Evolutionary conservation across 1,284 basidiomycete species (phyloP), one percentile per base, ranked within the genome.

Genomic region (Puccinia sorghi): DNA sequence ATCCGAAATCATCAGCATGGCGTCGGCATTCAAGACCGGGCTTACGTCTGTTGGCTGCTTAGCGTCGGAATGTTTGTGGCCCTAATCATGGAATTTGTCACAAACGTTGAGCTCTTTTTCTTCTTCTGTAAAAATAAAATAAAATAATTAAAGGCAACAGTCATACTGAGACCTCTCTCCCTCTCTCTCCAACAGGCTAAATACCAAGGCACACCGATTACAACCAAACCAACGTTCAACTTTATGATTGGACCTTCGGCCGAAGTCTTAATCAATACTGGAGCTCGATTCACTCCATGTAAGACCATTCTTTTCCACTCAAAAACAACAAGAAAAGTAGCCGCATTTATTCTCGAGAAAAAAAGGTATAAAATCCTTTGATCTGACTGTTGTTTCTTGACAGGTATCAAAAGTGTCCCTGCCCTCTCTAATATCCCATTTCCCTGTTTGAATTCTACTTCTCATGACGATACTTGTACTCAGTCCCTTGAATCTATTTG

Each of bases 261-360:
- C 25, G 83, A 84, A 64, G 84, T 85, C 41, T 74, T 84, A 46
- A 85, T 85, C 77, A 82, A 81, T 13, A 83, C 84, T 43, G 84
- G 84, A 17, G 84, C 84, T 12, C 82, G 84, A 11, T 85, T 84
- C 64, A 84, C 84, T 2, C 84, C 84, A 3, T 85, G 84, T 80
- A 61, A 61, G 59, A 52, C 20, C 48, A 63, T 41, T 67, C 81
- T 48, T 80, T 82, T 11, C 81, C 82, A 0, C 67, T 75, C 11
- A 27, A 25, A 43, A 70, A 73, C 11, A 77, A 52, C 6, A 46
- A 32, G 2, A 1, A 1, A 32, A 32, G 32, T 32, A 32, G 32
- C 32, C 4, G 32, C 32, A 32, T 32, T 32, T 32, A 32, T 32
- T 32, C 4, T 32, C 32, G 4, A 32, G 32, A 32, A 46, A 46